These are phyloP conservation scores for Candida hungchunana DNA, from an alignment of 805 yeast genomes.

Conservation along the genomic window DNA sequence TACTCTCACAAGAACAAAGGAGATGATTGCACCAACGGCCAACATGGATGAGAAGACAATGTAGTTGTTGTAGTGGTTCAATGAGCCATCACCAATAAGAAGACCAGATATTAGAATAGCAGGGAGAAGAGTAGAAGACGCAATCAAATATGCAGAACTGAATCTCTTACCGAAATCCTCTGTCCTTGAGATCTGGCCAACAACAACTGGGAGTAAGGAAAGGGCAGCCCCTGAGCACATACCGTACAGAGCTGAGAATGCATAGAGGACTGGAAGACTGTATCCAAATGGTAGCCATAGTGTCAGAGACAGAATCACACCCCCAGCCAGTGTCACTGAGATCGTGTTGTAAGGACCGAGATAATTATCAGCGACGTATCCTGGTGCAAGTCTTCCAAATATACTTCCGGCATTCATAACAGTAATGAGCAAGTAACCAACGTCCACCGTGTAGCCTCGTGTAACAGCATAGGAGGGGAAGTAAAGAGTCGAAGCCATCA, in stretches of 20 bases:
- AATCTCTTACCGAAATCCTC: conserved; percentile 49
- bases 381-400: conserved; percentile 32
- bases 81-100: no score
- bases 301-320: conserved; percentile 32
- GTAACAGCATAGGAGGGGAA: conserved; percentile 41
- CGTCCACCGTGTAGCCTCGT: conserved; percentile 23
- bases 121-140: no score
- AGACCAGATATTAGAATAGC: no score
- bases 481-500: conserved; percentile 42
- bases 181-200: conserved; percentile 50
- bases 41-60: no score
- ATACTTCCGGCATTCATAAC: conserved; percentile 33
- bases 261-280: conserved; percentile 26
- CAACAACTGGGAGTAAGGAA: conserved; percentile 35
- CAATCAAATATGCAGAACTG: conserved; percentile 54
- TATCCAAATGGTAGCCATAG: conserved; percentile 38
- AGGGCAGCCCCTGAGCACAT: conserved; percentile 47
- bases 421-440: conserved; percentile 39
- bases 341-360: conserved; percentile 47
- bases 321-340: conserved; percentile 28
- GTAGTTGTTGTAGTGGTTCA: no score
- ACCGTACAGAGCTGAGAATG: conserved; percentile 46
- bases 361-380: conserved; percentile 31
- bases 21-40: no score
- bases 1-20: no score